Evolutionary conservation across 345 rosid genomes (phyloP).

Genomic region (Psidium friedrichsthalianum): DNA sequence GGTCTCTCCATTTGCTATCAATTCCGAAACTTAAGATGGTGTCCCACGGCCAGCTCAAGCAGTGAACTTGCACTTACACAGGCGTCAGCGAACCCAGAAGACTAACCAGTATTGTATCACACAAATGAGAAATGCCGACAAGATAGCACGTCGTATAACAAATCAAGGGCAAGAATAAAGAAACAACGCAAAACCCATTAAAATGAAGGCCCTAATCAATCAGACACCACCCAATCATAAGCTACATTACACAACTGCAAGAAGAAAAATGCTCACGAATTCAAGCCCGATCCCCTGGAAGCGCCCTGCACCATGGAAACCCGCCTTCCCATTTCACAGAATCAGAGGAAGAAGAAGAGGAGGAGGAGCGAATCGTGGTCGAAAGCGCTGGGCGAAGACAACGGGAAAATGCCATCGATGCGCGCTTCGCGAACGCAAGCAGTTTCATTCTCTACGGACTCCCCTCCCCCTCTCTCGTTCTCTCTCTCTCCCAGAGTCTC

Average conservation of each 20-base stretch:
- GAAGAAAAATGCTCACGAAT: constrained; percentile 39
- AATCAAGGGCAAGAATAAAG: neutral
- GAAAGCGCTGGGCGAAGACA: neutral
- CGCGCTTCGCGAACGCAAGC: neutral
- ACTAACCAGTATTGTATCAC: neutral
- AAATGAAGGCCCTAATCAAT: neutral
- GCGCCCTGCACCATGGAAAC: constrained; percentile 93
- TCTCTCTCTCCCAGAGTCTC: neutral
- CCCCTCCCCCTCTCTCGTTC: neutral
- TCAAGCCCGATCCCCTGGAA: constrained; percentile 83
- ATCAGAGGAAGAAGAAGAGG: constrained; percentile 11
- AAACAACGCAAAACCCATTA: neutral
- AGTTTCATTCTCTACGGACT: neutral
- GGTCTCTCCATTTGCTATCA: neutral
- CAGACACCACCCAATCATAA: neutral
- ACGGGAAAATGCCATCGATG: neutral
- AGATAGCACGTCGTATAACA: neutral
- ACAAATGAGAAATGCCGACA: neutral
- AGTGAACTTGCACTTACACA: neutral
- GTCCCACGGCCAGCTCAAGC: neutral
- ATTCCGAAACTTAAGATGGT: neutral
- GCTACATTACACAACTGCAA: neutral
- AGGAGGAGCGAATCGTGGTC: constrained; percentile 11
- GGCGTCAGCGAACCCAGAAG: neutral
- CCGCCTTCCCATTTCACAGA: constrained; percentile 49